A percentile compares a stretch with the other conserved stretches of the same genome.
These are phyloP conservation scores for Sclerotinia minor DNA, from an alignment of 2,329 filamentous ascomycete genomes.

Conservation along the genomic window DNA sequence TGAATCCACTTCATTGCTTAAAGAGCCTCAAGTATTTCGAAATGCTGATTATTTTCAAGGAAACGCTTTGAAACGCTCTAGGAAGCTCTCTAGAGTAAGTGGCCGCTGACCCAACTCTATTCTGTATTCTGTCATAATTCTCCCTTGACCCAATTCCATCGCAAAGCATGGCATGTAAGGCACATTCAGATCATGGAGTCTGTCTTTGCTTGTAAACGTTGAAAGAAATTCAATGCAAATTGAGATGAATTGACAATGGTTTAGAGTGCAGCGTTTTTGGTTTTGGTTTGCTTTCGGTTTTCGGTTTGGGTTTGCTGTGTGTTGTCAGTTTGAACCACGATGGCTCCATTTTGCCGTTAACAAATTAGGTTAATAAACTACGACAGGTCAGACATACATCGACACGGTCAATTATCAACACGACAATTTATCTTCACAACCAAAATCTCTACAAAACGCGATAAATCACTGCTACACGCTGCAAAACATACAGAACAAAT, in stretches of 20 bases:
- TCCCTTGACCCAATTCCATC: not conserved
- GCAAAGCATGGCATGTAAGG: no score
- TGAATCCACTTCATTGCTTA: not conserved
- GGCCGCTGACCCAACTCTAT: not conserved
- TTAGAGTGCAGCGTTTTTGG: no score
- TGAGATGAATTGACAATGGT: not conserved
- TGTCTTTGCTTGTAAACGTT: not conserved
- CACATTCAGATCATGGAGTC: not conserved
- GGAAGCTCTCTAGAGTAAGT: not conserved
- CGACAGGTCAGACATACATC: not conserved
- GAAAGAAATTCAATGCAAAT: not conserved
- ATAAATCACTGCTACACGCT: not conserved
- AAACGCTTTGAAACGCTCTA: not conserved
- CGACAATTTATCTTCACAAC: not conserved
- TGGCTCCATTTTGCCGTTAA: slow-evolving; percentile 7
- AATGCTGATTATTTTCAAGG: not conserved
- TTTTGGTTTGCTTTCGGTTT: not conserved
- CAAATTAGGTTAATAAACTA: not conserved
- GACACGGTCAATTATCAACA: not conserved
- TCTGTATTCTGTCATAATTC: not conserved
- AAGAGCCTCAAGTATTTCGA: not conserved
- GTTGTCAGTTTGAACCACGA: not conserved
- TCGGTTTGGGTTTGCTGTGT: not conserved
- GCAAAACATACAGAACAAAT: not conserved
- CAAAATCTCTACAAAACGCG: not conserved